Percentiles rank a stretch among this genome's conserved stretches.
phyloP scores from a whole-genome alignment of 345 rosid genomes.

The Gossypium australe region DNA sequence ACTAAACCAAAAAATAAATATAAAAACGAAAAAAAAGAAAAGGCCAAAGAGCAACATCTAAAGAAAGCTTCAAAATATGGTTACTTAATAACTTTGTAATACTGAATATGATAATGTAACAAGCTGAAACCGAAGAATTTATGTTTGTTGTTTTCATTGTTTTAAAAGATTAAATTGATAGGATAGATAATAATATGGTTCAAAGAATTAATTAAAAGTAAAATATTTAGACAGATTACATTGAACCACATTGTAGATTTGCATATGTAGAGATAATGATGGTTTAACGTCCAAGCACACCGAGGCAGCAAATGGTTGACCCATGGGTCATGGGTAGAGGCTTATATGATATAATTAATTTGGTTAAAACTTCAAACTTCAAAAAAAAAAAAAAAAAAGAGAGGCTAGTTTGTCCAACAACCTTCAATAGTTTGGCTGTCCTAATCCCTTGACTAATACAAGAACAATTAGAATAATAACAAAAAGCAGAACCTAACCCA shows the following conservation, averaged over 20 bases:
- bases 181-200: neutral
- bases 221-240: neutral
- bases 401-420: conserved; percentile 29
- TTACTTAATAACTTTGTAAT: neutral
- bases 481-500: conserved; percentile 19
- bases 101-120: neutral
- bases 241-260: neutral
- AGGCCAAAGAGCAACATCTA: neutral
- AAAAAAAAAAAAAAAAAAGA: too few relatives aligned
- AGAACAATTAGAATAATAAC: neutral
- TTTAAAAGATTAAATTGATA: neutral
- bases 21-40: neutral
- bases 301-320: conserved; percentile 14
- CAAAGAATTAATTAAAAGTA: neutral
- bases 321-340: neutral
- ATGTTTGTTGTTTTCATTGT: neutral
- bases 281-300: neutral
- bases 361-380: neutral
- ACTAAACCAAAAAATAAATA: neutral
- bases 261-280: conserved; percentile 11
- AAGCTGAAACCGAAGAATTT: neutral
- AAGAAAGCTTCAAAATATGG: conserved; percentile 2
- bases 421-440: conserved; percentile 33
- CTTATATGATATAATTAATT: neutral
- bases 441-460: conserved; percentile 9